Percentiles rank a stretch among this genome's conserved stretches.
These are phyloP conservation scores for Botrytis cinerea DNA, from an alignment of 2,329 filamentous ascomycete species.

Conservation along the genomic window DNA sequence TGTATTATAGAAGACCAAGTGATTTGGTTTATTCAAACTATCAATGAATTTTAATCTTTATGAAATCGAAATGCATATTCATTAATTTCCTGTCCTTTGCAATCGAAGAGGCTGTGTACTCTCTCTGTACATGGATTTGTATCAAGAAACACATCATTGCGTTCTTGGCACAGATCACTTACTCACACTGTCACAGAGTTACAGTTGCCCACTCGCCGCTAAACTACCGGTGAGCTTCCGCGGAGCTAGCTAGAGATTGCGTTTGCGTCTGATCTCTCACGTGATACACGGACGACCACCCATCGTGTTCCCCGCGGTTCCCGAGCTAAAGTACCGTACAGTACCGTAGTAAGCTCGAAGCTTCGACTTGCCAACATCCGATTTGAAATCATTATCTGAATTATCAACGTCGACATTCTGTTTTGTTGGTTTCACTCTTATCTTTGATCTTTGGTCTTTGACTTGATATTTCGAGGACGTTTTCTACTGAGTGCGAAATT, in stretches of 20 bases:
- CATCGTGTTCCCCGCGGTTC: background rate
- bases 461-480: background rate
- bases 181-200: background rate
- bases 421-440: background rate
- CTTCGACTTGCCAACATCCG: background rate
- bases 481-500: background rate
- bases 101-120: background rate
- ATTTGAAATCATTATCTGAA: background rate
- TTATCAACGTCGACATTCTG: background rate
- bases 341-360: background rate
- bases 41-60: background rate
- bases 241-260: background rate
- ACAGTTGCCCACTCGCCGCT: background rate
- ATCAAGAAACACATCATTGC: constrained; percentile 3
- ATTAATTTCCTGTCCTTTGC: background rate
- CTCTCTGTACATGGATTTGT: background rate
- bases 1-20: background rate
- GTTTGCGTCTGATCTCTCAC: background rate
- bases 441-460: background rate
- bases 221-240: background rate
- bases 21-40: background rate
- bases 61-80: background rate
- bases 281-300: background rate
- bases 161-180: background rate
- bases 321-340: background rate